phyloP scores from a whole-genome alignment of 768 basidiomycete genomes.

The Pleurotus giganteus region DNA sequence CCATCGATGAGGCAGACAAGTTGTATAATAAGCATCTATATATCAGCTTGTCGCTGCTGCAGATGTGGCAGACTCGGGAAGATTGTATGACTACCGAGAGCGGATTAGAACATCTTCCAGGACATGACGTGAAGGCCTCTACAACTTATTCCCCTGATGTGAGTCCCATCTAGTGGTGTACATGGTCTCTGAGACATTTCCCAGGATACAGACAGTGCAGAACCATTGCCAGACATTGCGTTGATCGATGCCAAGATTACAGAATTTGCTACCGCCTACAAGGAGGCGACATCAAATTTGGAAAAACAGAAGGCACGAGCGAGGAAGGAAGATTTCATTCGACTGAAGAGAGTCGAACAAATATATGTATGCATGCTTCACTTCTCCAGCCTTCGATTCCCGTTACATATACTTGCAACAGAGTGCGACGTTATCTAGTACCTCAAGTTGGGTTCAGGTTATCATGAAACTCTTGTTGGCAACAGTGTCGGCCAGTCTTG shows the following conservation, averaged over 20 bases:
- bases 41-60: slow-evolving; percentile 81
- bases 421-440: slow-evolving; percentile 79
- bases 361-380: slow-evolving; percentile 72
- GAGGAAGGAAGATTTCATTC: slow-evolving; percentile 76
- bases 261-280: slow-evolving; percentile 55
- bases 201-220: slow-evolving; percentile 59
- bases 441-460: slow-evolving; percentile 91
- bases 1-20: slow-evolving; percentile 93
- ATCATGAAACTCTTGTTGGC: slow-evolving; percentile 89
- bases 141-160: slow-evolving; percentile 46
- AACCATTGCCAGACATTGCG: slow-evolving; percentile 71
- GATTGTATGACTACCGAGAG: slow-evolving; percentile 95
- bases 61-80: slow-evolving; percentile 95
- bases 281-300: slow-evolving; percentile 43
- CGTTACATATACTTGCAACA: slow-evolving; percentile 27
- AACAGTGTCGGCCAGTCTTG: slow-evolving; percentile 82
- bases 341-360: slow-evolving; percentile 85
- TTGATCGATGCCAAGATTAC: slow-evolving; percentile 70
- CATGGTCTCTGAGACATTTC: slow-evolving; percentile 4
- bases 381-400: neutral
- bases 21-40: slow-evolving; percentile 91
- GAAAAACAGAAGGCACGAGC: slow-evolving; percentile 66
- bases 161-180: slow-evolving; percentile 12
- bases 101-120: slow-evolving; percentile 80
- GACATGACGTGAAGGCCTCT: slow-evolving; percentile 54